Base-by-base conservation (phyloP, 1,139 yeast genomes). In the Yamadazyma dushanensis region DNA sequence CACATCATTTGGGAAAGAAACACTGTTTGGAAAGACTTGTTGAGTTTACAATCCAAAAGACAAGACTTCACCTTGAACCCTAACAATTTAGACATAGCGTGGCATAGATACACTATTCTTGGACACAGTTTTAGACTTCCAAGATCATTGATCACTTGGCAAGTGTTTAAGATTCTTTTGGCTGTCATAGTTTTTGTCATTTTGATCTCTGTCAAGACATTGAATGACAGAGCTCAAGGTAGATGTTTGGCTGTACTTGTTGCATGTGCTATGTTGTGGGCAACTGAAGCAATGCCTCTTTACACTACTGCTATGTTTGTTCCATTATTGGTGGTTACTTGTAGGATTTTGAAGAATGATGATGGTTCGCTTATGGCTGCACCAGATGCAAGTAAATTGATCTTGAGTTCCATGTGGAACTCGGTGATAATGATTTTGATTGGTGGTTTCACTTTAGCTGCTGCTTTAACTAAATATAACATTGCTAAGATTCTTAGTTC, bases 1-100 rank as follows among this genome's bases (percentile, higher is more conserved):
- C 95, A 89, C 59, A 86, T 90, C 33, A 96, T 89, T 13, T 90
- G 96, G 95, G 97, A 89, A 61, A 76, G 97, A 57, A 88, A 88
- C 58, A 90, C 97, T 0, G 97, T 90, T 16, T 90, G 97, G 97
- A 83, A 92, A 53, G 97, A 90, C 56, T 81, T 90, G 80, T 82
- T 90, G 54, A 89, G 90, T 14, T 64, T 89, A 53, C 96, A 90
- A 59, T 77, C 90, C 55, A 80, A 68, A 36, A 64, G 61, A 34
- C 59, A 51, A 37, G 45, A 51, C 27, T 54, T 58, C 16, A 51
- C 57, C 3, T 47, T 56, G 28, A 46, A 50, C 15, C 52, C 48
- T 26, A 47, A 40, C n/a, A 43, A 57, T 28, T 46, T 56, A 28
- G 54, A 58, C 8, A 46, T 47, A 16, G 40, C 46, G n/a, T 27